Conservation (phyloP, 768 basidiomycete genomes). For the Tylopilus sp. region DNA sequence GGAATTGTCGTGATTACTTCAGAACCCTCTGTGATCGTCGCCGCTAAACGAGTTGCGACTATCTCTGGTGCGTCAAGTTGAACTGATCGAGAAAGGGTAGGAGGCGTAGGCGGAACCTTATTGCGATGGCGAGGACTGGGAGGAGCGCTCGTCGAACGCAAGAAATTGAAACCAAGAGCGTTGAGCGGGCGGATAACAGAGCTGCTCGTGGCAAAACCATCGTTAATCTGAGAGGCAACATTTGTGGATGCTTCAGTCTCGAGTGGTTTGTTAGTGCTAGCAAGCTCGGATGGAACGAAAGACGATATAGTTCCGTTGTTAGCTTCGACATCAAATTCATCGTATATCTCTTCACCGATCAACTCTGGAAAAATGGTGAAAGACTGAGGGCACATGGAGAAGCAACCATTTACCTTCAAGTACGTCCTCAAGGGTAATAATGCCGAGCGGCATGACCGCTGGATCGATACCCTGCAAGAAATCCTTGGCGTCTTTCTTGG, state of each 20-base stretch:
- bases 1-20: background rate
- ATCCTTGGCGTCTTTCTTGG: constrained; percentile 73
- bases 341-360: constrained; percentile 91
- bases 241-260: constrained; percentile 14
- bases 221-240: constrained; percentile 2
- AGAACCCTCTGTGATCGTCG: background rate
- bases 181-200: constrained; percentile 40
- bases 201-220: constrained; percentile 14
- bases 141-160: constrained; percentile 57
- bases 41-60: background rate
- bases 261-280: constrained; percentile 32
- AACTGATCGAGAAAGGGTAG: constrained; percentile 3
- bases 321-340: constrained; percentile 83
- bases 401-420: constrained; percentile 60
- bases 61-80: background rate
- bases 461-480: constrained; percentile 83
- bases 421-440: constrained; percentile 92
- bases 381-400: background rate
- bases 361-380: constrained; percentile 54
- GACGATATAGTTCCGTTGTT: constrained; percentile 52
- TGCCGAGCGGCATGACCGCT: constrained; percentile 79
- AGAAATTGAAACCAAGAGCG: constrained; percentile 46
- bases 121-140: constrained; percentile 43
- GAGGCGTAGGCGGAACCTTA: constrained; percentile 2
- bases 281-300: constrained; percentile 35